These are phyloP conservation scores for Mycena galericulata DNA, from an alignment of 768 basidiomycete genomes.

Conservation along the genomic window DNA sequence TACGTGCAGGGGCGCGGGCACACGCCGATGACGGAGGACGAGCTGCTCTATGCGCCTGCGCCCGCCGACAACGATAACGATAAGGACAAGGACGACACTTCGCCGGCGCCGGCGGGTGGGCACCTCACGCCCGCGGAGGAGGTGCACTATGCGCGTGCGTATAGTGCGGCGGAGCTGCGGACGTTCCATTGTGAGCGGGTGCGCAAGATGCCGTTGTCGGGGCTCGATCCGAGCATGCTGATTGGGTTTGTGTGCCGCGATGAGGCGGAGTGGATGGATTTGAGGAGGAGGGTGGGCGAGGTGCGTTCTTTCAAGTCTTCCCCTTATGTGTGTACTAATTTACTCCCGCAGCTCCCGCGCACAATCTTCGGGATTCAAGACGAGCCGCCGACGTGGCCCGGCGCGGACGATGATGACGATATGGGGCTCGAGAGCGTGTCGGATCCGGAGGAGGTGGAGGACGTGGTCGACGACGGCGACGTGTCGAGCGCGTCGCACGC, in stretches of 20 bases:
- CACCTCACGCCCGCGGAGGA: constrained; percentile 58
- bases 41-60: not conserved
- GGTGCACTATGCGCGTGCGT: constrained; percentile 78
- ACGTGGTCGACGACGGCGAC: constrained; percentile 32
- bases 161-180: constrained; percentile 75
- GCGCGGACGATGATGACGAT: constrained; percentile 73
- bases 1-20: constrained; percentile 7
- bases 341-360: not conserved
- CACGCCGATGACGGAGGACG: constrained; percentile 30
- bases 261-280: constrained; percentile 90
- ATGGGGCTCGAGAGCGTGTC: constrained; percentile 88
- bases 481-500: constrained; percentile 20
- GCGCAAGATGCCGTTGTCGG: constrained; percentile 91
- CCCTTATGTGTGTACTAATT: not conserved
- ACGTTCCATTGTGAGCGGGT: constrained; percentile 98
- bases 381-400: constrained; percentile 26
- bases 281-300: constrained; percentile 75
- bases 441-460: constrained; percentile 62
- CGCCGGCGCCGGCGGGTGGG: constrained; percentile 1
- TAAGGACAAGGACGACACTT: not conserved
- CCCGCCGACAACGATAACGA: not conserved
- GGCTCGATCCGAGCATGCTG: constrained; percentile 96
- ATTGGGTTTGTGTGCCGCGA: constrained; percentile 89
- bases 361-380: constrained; percentile 19
- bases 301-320: constrained; percentile 56